Base-by-base conservation (phyloP, 768 basidiomycete species). In the Cystobasidium ongulense region DNA sequence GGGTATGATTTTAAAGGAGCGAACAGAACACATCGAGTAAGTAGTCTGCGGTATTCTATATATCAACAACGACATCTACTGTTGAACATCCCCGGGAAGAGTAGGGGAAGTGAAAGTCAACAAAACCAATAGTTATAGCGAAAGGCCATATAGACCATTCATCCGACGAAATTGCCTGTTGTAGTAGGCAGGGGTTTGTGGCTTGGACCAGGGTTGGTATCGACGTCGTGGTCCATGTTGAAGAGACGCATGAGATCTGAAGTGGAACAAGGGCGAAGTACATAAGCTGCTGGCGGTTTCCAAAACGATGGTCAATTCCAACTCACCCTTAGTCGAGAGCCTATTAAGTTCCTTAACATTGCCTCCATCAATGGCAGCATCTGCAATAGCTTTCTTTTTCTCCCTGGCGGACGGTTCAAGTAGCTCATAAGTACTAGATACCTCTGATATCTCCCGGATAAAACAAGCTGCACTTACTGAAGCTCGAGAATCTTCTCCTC, bases 401-500 rank as follows among this genome's bases (percentile, higher is more conserved):
- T 75, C 57, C 43, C 65, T 67, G 38, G 21, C 1, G 23, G 15
- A 35, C 13, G 29, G 17, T 31, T 11, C 11, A 25, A 29, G 25
- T 50, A 50, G 46, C 23, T 50, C 15, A 50, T 23, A 50, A 11
- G 15, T 11, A 13, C n/a, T 11, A 27, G 25, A 59, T 11, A 11
- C n/a, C n/a, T 25, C 57, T 13, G 11, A 11, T 27, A 13, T 41
- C 5, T 18, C 18, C 38, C 3, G 25, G 13, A 11, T 8, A 21
- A 25, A 18, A 11, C 38, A 17, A 57, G 15, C 15, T 18, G 5
- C n/a, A 66, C 65, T 43, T 15, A 67, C 62, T 75, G 74, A 13
- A 75, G 25, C 27, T 23, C 62, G 21, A 72, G 31, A 36, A 75
- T 59, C 64, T 74, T 36, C 52, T 67, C 64, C 75, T 76, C 75